These are phyloP conservation scores for Diplodia intermedia DNA, from an alignment of 2,329 filamentous ascomycete species.

Conservation along the genomic window DNA sequence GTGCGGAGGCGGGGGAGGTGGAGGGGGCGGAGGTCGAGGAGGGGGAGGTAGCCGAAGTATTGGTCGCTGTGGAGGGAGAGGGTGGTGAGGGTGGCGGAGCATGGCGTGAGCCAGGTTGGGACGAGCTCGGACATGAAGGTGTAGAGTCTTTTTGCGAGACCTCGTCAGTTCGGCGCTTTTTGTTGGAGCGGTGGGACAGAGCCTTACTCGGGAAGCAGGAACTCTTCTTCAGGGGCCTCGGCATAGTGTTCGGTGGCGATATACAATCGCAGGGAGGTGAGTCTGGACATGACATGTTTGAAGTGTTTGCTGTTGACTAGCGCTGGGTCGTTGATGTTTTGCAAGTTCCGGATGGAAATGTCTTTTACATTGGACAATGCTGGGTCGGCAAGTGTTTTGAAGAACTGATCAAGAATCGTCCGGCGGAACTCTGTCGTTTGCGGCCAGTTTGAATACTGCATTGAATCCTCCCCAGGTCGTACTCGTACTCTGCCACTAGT, in stretches of 20 bases:
- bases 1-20: conserved; percentile 51
- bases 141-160: conserved; percentile 27
- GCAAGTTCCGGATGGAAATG: conserved; percentile 1
- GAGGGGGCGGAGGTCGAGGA: conserved; percentile 44
- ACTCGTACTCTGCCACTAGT: neutral
- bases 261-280: neutral
- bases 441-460: neutral
- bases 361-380: neutral
- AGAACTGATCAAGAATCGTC: neutral
- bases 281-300: neutral
- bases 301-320: neutral
- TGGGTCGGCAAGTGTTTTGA: neutral
- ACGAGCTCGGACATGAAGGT: conserved; percentile 38
- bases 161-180: neutral
- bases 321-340: conserved; percentile 1
- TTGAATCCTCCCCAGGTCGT: no score
- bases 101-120: conserved; percentile 37
- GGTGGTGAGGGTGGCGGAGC: conserved; percentile 46
- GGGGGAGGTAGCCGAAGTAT: conserved; percentile 53
- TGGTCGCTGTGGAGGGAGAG: conserved; percentile 43
- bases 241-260: neutral
- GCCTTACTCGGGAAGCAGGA: neutral
- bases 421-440: neutral
- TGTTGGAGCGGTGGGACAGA: neutral
- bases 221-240: neutral